Evolutionary conservation across 306 rosid species (phyloP), one percentile per base, ranked within the genome.

Genomic region (Trichosanthes truncata): DNA sequence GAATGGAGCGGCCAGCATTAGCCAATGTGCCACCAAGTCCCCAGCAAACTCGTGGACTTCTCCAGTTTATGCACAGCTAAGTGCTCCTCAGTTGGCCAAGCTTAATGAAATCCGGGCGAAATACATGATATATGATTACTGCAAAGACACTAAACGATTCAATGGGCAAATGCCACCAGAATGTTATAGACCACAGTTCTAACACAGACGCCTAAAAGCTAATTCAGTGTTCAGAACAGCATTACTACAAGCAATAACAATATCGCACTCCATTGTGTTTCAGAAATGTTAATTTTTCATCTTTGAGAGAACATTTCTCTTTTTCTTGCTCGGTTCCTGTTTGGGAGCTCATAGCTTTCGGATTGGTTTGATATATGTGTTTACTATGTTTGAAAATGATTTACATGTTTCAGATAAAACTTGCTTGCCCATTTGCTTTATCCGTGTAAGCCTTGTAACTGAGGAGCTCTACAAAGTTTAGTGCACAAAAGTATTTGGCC

Each of bases 71-170:
- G 84, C 77, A 38, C 90, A 66, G 72, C 62, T 93, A 71, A 77
- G 72, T 74, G 36, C 49, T 76, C 81, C 86, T 46, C 43, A 90
- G 40, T 18, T 55, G 84, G 88, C 88, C 2, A 91, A 84, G 46
- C 52, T 93, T 73, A 66, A 84, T 45, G 89, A 91, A 91, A 87
- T 90, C 55, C 86, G 92, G 79, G 66, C 56, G 7, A 89, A 87
- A 61, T 65, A 80, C 86, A 87, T 90, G 91, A 88, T 92, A 79
- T 93, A 93, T 82, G 89, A 93, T 79, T 93, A 93, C 83, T 91
- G 97, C 90, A 81, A 14, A 59, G 97, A 93, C 78, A 69, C 80
- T 36, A 86, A 79, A 21, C 83, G 97, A 75, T 91, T 90, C 86
- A 83, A 85, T n/a, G 89, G 88, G 17, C 80, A 82, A 9, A 49